Base-by-base conservation (phyloP, 345 rosid species). In the Cardamine resedifolia region DNA sequence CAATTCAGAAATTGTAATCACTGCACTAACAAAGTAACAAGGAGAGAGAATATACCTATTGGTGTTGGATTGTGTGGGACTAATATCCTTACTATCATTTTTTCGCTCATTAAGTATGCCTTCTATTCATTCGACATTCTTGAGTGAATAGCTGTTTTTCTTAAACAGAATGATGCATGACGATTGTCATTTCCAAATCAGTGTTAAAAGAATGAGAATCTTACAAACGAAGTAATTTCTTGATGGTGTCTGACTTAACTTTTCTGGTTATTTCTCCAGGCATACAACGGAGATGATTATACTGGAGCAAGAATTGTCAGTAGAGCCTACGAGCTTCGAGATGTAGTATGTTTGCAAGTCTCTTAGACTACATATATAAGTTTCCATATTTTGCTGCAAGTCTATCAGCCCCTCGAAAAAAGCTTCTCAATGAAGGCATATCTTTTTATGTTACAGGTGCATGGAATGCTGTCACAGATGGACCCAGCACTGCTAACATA, bases 401-500 rank as follows among this genome's bases (percentile, higher is more conserved):
- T 56, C 16, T 20, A 39, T 10, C 72, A 23, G 18, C 45, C 21
- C 4, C 50, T 10, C 4, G 10, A 10, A 33, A 68, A n/a, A n/a
- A n/a, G 56, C 50, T 60, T 45, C 24, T 24, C 33, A 24, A 23
- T 64, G 61, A 50, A 28, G 1, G 39, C 68, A 18, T 56, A 7
- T 39, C 16, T 65, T 53, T 38, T 58, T 24, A 20, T 69, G 24
- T 66, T 74, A 58, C 82, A 96, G 99, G 99, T 96, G 70, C 89
- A 90, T 63, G 97, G 97, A 77, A 92, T 96, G 99, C 75, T 96
- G 67, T 84, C 99, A n/a, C 97, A 96, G 82, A 92, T 96, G 97
- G 99, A 96, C 69, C 95, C 98, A 77, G 89, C 98, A 43, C 87
- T 96, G 39, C 81, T 90, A 24, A 79, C 86, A 21, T 85, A 63